Evolutionary conservation across 2,329 filamentous ascomycete species (phyloP), one percentile per base, ranked within the genome.

Genomic region (Penicillium brasilianum): DNA sequence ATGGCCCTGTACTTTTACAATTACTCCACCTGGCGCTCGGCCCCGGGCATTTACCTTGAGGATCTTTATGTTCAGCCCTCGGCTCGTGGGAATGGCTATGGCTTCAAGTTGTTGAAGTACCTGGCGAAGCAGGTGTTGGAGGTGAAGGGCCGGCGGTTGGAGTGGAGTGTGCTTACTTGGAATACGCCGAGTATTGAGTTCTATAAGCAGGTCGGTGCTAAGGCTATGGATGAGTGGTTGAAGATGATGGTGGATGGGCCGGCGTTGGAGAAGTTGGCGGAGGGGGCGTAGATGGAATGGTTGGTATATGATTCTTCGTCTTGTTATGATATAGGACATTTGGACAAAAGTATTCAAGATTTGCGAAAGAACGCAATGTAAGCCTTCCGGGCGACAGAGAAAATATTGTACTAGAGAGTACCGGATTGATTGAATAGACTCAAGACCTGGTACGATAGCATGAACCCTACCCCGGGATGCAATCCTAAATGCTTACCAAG

Each of bases 1-100:
- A 92, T 97, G 85, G 93, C 93, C 1, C 79, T 97, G 43, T 97
- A 93, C 80, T 98, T 96, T 77, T 93, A 94, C 83, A 98, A 94
- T 79, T 98, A 97, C 80, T 92, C 89, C 72, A 97, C 94, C 0
- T 98, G 95, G 95, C 87, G 90, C 9, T 87, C 90, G n/a, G 86
- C 86, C 49, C 87, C 93, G 0, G 94, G 94, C 2, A 90, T 99
- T 72, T 97, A 96, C 77, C 88, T 98, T 39, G 94, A 98, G 77
- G 94, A 98, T 73, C 81, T 98, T n/a, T 97, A 89, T 72, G 92
- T 99, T 43, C 84, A 87, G 68, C 84, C 87, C 0, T 80, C 81
- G 48, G 88, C 90, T 69, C 83, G 95, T 4, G 88, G 88, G 36
- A 86, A 86, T 63, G 93, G 93, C 0, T 96, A 94, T 73, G 94